Conservation (phyloP, 345 rosid species). For the Hirschfeldia incana region DNA sequence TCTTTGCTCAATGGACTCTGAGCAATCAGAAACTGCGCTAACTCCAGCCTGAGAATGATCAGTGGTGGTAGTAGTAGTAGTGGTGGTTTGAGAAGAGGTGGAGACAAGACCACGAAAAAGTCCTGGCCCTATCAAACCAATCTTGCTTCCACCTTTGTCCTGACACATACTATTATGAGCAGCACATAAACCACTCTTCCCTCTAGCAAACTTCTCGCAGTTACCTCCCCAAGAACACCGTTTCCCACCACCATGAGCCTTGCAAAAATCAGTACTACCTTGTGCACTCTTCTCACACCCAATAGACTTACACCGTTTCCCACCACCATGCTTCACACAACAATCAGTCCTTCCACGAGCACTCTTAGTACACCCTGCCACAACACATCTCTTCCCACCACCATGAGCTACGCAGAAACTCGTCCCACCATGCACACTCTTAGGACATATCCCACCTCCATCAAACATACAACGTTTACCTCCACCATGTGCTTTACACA, state of each 20-base stretch:
- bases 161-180: slow-evolving; percentile 79
- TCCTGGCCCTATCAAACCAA: slow-evolving; percentile 69
- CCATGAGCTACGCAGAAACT: slow-evolving; percentile 95
- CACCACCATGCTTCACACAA: slow-evolving; percentile 94
- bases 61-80: slow-evolving; percentile 21
- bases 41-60: slow-evolving; percentile 65
- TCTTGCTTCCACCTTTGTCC: slow-evolving; percentile 48
- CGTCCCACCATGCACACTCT: slow-evolving; percentile 96
- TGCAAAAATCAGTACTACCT: slow-evolving; percentile 97
- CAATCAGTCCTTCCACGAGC: slow-evolving; percentile 96
- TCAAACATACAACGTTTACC: slow-evolving; percentile 90
- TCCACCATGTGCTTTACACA: slow-evolving; percentile 98
- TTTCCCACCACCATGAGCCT: slow-evolving; percentile 96
- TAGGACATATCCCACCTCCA: slow-evolving; percentile 96
- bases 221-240: slow-evolving; percentile 73
- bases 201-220: slow-evolving; percentile 95
- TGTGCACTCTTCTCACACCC: slow-evolving; percentile 95
- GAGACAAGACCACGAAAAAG: slow-evolving; percentile 92
- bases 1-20: slow-evolving; percentile 54
- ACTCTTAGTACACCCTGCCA: slow-evolving; percentile 83
- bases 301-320: slow-evolving; percentile 67
- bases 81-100: slow-evolving; percentile 45
- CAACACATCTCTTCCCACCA: slow-evolving; percentile 90
- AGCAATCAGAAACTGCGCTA: slow-evolving; percentile 62
- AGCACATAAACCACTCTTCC: slow-evolving; percentile 90